Evolutionary conservation across 257 asterid genomes (phyloP), one percentile per base, ranked within the genome.

Genomic region (Echium plantagineum): DNA sequence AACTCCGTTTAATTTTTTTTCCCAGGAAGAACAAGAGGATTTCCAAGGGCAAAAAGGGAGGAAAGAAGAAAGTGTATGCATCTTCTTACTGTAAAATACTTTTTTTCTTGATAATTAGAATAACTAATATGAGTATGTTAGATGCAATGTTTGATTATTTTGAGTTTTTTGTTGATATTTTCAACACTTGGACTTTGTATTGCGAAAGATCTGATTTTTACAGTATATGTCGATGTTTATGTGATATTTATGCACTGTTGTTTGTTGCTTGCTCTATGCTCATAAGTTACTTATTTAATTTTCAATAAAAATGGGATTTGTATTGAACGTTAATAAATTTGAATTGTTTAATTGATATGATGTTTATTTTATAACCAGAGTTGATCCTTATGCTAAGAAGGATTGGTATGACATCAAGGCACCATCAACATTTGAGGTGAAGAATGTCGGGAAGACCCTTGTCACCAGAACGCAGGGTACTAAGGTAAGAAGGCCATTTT

Each of bases 391-490:
- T 62, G 76, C 86, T 0, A 83, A 83, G 83, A 83, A 83, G 78
- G 90, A 83, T 57, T 83, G 90, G 90, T 83, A 83, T 58, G 90
- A 83, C 22, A 48, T 83, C 56, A 83, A 83, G 24, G 90, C 90
- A 0, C 90, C 90, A 9, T 74, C 83, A 5, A 61, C 78, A 21
- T 83, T 80, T 77, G 71, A 59, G 60, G 61, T 74, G 31, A 72
- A 77, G 16, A 83, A 77, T 55, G 63, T 80, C 5, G 90, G n/a
- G 22, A 83, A 83, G 67, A 83, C 90, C n/a, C 80, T 80, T 3
- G 83, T 83, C 21, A 75, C 90, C 51, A 73, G 90, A 30, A 83
- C 90, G 21, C 90, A 83, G 85, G 90, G 90, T 21, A 83, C 90
- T 24, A 83, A 83, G 86, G 90, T 83, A 18, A 7, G 31, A 53